Base-by-base conservation (phyloP, 495 filamentous ascomycete genomes). In the Acidiella bohemica region DNA sequence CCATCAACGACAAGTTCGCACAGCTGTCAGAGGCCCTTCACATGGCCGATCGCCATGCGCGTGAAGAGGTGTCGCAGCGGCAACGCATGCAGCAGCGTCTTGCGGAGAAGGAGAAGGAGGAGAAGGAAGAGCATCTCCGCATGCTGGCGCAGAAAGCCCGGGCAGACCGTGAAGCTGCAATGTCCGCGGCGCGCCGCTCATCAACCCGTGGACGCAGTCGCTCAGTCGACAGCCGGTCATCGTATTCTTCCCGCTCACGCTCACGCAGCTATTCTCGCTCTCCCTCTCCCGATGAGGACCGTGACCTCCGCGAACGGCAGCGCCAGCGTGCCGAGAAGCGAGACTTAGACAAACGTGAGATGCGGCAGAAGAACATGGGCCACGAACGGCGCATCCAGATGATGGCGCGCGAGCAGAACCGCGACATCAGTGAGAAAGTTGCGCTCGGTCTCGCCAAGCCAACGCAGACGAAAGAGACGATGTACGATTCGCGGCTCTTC, bases 1-100 rank as follows among this genome's bases (percentile, higher is more conserved):
- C 85, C 17, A 96, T 99, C 57, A 99, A 96, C 61, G 90, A 99
- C 66, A 99, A 96, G 54, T 96, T 96, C 54, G 87, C 90, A 14
- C 82, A 90, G 58, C 93, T 99, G 59, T 78, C 85, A 0, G 90
- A 99, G 64, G 84, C 87, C 1, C 64, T 99, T 19, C 85, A 87
- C 55, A 90, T 86, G 41, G 90, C 90, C 18, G 90, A 99, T 58
- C 66, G 90, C 22, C 92, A 96, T 58, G 88, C 92, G 6, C 70
- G 90, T 49, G 90, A 96, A 55, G 90, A 99, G 61, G 90, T 99
- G 36, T 76, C 84, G 47, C 83, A 93, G 57, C 74, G 90, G 39
- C 80, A 84, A 7, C 67, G 81, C 47, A 95, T 99, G 88, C 92
- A 99, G 56, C 88, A 96, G 61, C 76, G 83, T 47, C 67, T 99